Base-by-base conservation (phyloP, 805 yeast genomes). In the Wickerhamomyces hampshirensis region DNA sequence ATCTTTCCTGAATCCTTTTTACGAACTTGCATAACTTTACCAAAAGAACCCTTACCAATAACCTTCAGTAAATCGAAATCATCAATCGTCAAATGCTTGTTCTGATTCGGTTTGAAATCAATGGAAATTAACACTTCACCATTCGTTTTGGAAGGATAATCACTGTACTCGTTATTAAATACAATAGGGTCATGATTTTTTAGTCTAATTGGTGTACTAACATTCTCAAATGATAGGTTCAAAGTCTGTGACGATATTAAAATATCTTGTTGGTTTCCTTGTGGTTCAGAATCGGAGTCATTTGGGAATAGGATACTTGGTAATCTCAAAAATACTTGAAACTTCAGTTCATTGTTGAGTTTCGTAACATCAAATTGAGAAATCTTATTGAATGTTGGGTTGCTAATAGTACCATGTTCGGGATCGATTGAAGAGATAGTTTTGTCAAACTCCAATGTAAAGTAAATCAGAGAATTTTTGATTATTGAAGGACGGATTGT, bases 21-120 rank as follows among this genome's bases (percentile, higher is more conserved):
- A 45, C 88, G 80, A 28, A 93, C 98, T 62, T 93, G 98, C 98
- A 93, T 93, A 36, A 93, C 98, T 63, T 93, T 93, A 35, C 98
- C 98, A 59, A 93, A 93, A 8, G 97, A 88, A 6, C 98, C 98
- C 59, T 93, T 93, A 26, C 98, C 98, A 37, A 93, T 87, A 16
- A 93, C 98, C 62, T 93, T 93, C 48, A 93, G 71, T 35, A 93
- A 65, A 51, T 88, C 96, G 63, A 93, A 91, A 55, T 91, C 96
- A 39, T 88, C 96, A 47, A 93, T 87, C 1, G 87, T 70, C 33
- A 93, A 67, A 33, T 83, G 82, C 46, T 80, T 75, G 56, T 75
- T 76, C 45, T 63, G 73, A 36, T 73, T 67, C 14, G 87, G 83
- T 58, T 79, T 80, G 62, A 76, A 84, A 52, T 82, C 87, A 23